These are phyloP conservation scores for Phellopilus nigrolimitatus DNA, from an alignment of 1,284 basidiomycete genomes.

Conservation along the genomic window DNA sequence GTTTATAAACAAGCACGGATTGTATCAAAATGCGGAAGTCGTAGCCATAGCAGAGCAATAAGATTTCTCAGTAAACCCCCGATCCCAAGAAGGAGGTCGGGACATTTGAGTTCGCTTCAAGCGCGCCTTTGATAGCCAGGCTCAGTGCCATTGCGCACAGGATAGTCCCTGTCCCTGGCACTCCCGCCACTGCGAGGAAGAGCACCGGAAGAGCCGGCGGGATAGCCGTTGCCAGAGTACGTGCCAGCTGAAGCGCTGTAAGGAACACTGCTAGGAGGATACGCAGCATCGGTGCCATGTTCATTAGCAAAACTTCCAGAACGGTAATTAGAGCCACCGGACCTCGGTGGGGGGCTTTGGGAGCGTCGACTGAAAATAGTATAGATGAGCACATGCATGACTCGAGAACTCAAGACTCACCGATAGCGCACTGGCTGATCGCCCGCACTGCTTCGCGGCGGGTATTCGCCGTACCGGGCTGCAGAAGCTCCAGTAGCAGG, in stretches of 20 bases:
- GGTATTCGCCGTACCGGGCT: constrained; percentile 54
- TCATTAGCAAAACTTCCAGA: constrained; percentile 32
- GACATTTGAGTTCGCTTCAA: constrained; percentile 21
- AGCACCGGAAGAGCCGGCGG: constrained; percentile 35
- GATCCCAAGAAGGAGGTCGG: background rate
- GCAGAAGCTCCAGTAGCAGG: constrained; percentile 22
- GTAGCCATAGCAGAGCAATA: constrained; percentile 7
- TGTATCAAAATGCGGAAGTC: constrained; percentile 1
- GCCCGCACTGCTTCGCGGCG: constrained; percentile 37
- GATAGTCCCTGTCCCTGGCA: constrained; percentile 64
- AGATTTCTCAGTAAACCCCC: background rate
- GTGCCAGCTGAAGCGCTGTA: constrained; percentile 32
- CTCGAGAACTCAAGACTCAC: constrained; percentile 34
- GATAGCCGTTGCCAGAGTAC: constrained; percentile 43
- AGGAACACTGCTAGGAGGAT: constrained; percentile 28
- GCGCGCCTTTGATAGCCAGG: constrained; percentile 36
- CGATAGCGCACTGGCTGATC: constrained; percentile 47
- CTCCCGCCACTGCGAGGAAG: constrained; percentile 36
- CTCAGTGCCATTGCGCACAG: constrained; percentile 44
- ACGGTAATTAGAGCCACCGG: constrained; percentile 32
- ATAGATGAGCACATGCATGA: constrained; percentile 12
- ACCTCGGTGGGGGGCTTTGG: constrained; percentile 52
- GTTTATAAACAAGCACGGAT: constrained; percentile 13
- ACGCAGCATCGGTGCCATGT: constrained; percentile 43
- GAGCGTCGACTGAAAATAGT: constrained; percentile 56